Evolutionary conservation across 208 protist species (phyloP), one percentile per base, ranked within the genome.

Genomic region (Novymonas esmeraldas): DNA sequence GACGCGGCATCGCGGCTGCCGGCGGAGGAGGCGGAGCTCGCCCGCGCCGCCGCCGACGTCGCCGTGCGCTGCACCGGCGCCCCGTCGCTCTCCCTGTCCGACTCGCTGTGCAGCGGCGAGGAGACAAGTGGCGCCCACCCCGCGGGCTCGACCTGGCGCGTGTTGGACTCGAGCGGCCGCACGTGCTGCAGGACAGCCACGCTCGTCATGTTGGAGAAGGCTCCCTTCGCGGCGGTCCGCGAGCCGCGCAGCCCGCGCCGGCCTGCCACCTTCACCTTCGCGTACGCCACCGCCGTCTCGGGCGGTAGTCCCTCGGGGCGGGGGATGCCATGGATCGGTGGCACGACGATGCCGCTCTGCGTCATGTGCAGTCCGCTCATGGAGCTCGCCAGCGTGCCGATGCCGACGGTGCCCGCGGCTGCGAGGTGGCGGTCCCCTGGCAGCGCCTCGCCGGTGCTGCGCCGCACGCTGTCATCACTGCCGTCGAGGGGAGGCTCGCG

Each of bases 161-260:
- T 44, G 54, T 60, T 68, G 45, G 6, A 20, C 36, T 75, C 45
- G 14, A 58, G 55, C 6, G 61, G 56, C 61, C 60, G 44, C 29
- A 70, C 45, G 26, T 59, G 67, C 48, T 72, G 48, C 11, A 80
- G 69, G 7, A 80, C 66, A 6, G 52, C 70, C 0, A 70, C 20
- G 24, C 57, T 80, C 28, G 64, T 72, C 49, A 68, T 29, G 24
- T 54, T 71, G 2, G 75, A 80, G 33, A 80, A 80, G 14, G 66
- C 65, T 0, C 68, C 75, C 54, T 72, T 80, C 22, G 49, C 46
- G 18, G 75, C 63, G 3, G 71, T 18, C 0, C 34, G 41, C 13
- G 13, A 31, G 0, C 57, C 57, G 22, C 44, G 48, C 31, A 56
- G 45, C 18, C 14, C 57, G 6, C 13, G 45, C 29, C 29, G 52